Base-by-base conservation (phyloP, 352 stramenopile species). In the Globisporangium carolinianum region DNA sequence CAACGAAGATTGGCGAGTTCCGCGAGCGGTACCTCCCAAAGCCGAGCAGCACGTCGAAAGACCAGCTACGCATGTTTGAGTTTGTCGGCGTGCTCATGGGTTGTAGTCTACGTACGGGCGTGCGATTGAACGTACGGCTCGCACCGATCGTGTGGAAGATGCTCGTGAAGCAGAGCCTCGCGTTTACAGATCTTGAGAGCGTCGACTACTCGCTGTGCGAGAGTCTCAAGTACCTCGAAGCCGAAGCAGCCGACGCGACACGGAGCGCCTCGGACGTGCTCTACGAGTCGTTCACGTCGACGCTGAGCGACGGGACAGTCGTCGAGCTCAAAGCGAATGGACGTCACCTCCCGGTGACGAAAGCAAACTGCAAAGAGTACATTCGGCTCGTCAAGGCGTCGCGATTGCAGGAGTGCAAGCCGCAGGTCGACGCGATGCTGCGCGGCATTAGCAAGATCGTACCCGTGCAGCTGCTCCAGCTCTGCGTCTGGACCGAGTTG, bases 71-170 rank as follows among this genome's bases (percentile, higher is more conserved):
- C 51, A 87, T 89, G 75, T 90, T 76, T 56, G 83, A 92, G 59
- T 89, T 88, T 62, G 79, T 90, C 6, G 83, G 83, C 4, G 57
- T 87, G 6, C 51, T 92, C 10, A 90, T 92, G 76, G 83, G 83
- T 7, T 90, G 83, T 59, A 90, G 80, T 38, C 60, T 92, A 2
- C 74, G 83, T n/a, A 92, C 83, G 5, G 83, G 83, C 0, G 83
- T 92, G 17, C 72, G 79, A 4, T 61, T 92, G 38, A 89, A 89
- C 36, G 65, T 92, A 46, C 79, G 79, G 18, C 51, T 92, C 37
- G 80, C 83, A 5, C 83, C 83, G 15, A 69, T 90, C 14, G 72
- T 90, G 41, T 92, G 83, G 83, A 92, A 92, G 57, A 74, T 88
- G 68, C 53, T 92, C 3, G 83, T 90, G 37, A 84, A 88, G 43